These are phyloP conservation scores for Hypoxylon lienhwacheense DNA, from an alignment of 495 filamentous ascomycete species.

Conservation along the genomic window DNA sequence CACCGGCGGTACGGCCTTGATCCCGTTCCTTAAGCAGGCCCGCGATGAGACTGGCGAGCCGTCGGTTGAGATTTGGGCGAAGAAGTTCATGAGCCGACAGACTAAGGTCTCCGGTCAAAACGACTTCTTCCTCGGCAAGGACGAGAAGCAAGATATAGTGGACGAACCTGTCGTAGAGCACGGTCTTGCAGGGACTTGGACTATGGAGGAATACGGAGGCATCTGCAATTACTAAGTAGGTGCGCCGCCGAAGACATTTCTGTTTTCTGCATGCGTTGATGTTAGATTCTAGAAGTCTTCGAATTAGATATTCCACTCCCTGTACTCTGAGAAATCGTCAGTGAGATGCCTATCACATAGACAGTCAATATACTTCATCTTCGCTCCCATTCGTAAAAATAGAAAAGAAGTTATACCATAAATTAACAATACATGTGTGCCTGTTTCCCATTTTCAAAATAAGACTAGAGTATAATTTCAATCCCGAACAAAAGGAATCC, in stretches of 20 bases:
- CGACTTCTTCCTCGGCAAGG: conserved; percentile 66
- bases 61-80: conserved; percentile 81
- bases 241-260: neutral
- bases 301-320: no score
- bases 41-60: conserved; percentile 94
- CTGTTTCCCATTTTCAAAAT: no score
- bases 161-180: conserved; percentile 68
- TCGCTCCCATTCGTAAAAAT: no score
- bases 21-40: conserved; percentile 93
- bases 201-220: conserved; percentile 69
- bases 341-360: no score
- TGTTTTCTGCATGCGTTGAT: no score
- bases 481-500: no score
- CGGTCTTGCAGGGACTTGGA: conserved; percentile 84
- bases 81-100: conserved; percentile 66
- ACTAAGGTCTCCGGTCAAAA: conserved; percentile 46
- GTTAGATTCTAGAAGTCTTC: no score
- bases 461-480: no score
- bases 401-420: no score
- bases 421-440: no score
- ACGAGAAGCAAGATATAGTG: conserved; percentile 31
- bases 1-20: conserved; percentile 89
- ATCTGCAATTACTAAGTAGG: conserved; percentile 50
- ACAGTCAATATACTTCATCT: no score
- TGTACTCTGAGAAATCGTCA: no score